A percentile compares a stretch with the other conserved stretches of the same genome.
Conservation (phyloP, 352 stramenopile genomes). For the Pythium biforme region DNA sequence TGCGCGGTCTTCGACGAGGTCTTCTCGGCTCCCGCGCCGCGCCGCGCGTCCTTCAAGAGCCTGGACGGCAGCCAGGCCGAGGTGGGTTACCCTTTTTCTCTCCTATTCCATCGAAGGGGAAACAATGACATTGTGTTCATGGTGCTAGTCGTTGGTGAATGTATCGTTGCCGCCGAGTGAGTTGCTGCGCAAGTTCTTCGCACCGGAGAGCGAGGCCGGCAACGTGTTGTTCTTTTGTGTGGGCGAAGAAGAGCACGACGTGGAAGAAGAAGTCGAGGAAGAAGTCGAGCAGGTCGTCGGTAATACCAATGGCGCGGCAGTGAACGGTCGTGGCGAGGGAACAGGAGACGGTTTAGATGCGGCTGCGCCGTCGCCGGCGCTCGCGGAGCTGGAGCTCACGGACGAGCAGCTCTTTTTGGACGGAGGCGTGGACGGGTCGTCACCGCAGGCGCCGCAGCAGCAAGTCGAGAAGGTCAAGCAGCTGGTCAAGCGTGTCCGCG, state of each 20-base stretch:
- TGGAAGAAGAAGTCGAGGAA: conserved; percentile 83
- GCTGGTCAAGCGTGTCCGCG: conserved; percentile 46
- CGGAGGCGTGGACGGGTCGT: conserved; percentile 13
- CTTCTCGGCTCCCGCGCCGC: conserved; percentile 33
- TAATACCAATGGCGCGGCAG: conserved; percentile 23
- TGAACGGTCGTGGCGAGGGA: conserved; percentile 14
- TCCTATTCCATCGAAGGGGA: too few relatives aligned
- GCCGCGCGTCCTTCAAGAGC: conserved; percentile 28
- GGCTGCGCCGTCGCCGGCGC: conserved; percentile 10
- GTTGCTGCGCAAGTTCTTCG: conserved; percentile 60
- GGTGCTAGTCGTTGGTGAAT: conserved; percentile 11
- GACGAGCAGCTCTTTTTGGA: conserved; percentile 79
- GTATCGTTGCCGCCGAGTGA: conserved; percentile 30
- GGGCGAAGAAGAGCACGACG: conserved; percentile 58
- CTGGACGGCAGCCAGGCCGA: conserved; percentile 41
- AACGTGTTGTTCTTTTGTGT: conserved; percentile 80
- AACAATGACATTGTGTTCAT: too few relatives aligned
- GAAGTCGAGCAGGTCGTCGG: conserved; percentile 62
- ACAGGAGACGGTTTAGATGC: not conserved
- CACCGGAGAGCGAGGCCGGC: conserved; percentile 46
- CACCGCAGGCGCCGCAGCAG: conserved; percentile 14
- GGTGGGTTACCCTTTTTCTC: too few relatives aligned
- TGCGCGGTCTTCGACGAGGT: conserved; percentile 53
- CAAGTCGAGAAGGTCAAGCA: conserved; percentile 42
- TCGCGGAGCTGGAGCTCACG: conserved; percentile 32